These are phyloP conservation scores for Neonectria sp. DNA, from an alignment of 2,329 filamentous ascomycete genomes.

Conservation along the genomic window DNA sequence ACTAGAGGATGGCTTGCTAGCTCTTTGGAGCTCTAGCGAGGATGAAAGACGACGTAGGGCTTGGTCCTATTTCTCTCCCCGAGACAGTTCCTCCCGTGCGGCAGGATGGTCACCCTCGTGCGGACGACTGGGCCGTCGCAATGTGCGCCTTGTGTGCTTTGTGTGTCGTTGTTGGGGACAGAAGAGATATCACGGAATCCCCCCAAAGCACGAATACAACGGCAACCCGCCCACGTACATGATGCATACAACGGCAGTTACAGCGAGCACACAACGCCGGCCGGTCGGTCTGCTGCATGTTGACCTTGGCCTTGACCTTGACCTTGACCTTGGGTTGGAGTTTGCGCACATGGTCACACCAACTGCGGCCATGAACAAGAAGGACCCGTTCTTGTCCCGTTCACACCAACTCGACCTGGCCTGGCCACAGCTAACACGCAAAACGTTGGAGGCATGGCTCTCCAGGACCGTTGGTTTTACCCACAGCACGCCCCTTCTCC, in stretches of 20 bases:
- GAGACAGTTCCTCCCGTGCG: slow-evolving; percentile 16
- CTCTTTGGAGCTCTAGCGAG: slow-evolving; percentile 11
- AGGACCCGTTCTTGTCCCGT: not conserved
- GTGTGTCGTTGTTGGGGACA: slow-evolving; percentile 2
- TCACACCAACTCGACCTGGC: not conserved
- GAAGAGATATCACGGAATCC: not conserved
- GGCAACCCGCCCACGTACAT: not conserved
- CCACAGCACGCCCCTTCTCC: slow-evolving; percentile 6
- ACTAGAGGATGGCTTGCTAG: slow-evolving; percentile 2
- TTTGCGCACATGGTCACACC: not conserved
- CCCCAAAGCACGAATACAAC: slow-evolving; percentile 1
- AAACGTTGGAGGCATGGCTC: not conserved
- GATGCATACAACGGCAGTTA: slow-evolving; percentile 6
- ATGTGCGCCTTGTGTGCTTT: not conserved
- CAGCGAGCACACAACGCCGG: not conserved
- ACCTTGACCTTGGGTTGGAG: not conserved
- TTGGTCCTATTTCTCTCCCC: slow-evolving; percentile 11
- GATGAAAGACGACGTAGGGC: slow-evolving; percentile 6
- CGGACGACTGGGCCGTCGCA: not conserved
- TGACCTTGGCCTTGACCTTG: not conserved
- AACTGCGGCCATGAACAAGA: not conserved
- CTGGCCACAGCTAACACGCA: not conserved
- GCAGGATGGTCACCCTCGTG: slow-evolving; percentile 12
- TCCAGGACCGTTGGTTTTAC: not conserved
- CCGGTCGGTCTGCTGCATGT: not conserved